Conservation (phyloP, 75 land plant genomes). For the Ceratopteris richardii region DNA sequence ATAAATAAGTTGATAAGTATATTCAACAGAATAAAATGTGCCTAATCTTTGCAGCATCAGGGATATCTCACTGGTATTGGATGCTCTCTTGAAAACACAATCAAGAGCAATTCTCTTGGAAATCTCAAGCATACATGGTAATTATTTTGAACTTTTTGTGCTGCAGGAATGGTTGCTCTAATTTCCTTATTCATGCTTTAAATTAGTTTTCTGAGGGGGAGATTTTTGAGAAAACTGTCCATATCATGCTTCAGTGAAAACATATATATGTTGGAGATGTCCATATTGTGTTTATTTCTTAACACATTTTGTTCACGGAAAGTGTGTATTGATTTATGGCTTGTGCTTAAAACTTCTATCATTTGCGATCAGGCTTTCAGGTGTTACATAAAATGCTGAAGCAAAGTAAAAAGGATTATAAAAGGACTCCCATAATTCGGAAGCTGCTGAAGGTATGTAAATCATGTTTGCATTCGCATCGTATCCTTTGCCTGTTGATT, state of each 20-base stretch:
- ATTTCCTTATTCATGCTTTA: no score
- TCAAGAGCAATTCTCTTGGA: conserved; percentile 62
- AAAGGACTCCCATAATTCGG: conserved; percentile 60
- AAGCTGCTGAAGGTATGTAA: conserved; percentile 71
- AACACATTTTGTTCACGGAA: background rate
- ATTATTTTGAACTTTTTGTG: background rate
- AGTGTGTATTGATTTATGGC: background rate
- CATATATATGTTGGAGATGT: no score
- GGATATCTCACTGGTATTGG: conserved; percentile 86
- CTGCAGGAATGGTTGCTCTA: conserved; percentile 3
- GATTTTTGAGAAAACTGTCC: background rate
- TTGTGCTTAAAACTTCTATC: background rate
- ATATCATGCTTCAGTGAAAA: no score
- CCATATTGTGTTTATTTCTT: no score
- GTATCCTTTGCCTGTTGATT: no score
- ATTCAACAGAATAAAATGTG: no score
- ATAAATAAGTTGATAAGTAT: no score
- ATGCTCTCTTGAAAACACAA: conserved; percentile 75
- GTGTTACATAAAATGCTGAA: conserved; percentile 74
- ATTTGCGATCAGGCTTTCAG: conserved; percentile 45
- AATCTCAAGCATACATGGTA: conserved; percentile 84
- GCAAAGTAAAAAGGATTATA: conserved; percentile 51
- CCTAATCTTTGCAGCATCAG: conserved; percentile 42
- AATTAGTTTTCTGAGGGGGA: no score
- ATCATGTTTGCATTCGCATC: no score